Conservation (phyloP, 148 eudicot genomes). For the Silene latifolia region DNA sequence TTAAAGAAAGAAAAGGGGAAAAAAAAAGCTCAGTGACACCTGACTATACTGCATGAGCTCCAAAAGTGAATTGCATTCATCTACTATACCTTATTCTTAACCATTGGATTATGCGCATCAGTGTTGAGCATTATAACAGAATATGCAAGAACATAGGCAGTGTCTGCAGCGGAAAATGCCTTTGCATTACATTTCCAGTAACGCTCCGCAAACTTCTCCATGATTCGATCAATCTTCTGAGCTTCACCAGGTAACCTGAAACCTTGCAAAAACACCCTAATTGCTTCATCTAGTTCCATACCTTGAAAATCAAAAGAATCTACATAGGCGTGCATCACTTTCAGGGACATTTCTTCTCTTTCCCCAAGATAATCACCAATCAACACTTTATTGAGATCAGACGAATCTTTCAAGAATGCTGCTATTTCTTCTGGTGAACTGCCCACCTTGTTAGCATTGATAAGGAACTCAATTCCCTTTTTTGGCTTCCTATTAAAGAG, state of each 20-base stretch:
- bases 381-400: conserved; percentile 76
- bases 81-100: conserved; percentile 72
- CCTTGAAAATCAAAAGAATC: conserved; percentile 92
- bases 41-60: not conserved
- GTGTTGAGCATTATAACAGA: conserved; percentile 98
- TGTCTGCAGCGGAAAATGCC: conserved; percentile 92
- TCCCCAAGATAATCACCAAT: conserved; percentile 98
- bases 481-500: conserved; percentile 93
- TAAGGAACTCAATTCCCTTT: conserved; percentile 91
- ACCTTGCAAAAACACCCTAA: conserved; percentile 79
- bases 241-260: conserved; percentile 99
- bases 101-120: conserved; percentile 98
- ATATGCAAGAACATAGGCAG: conserved; percentile 98
- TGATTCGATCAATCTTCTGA: conserved; percentile 89
- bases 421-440: conserved; percentile 85
- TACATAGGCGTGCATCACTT: conserved; percentile 97
- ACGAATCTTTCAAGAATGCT: conserved; percentile 74
- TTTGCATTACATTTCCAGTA: conserved; percentile 97
- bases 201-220: conserved; percentile 98
- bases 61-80: conserved; percentile 14
- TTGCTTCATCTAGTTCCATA: conserved; percentile 87
- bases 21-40: conserved; percentile 15
- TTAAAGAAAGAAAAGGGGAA: conserved; percentile 4
- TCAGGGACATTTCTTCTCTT: conserved; percentile 85
- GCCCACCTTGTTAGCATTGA: conserved; percentile 94